These are phyloP conservation scores for Oryza australiensis DNA, from an alignment of 176 grass and related monocot genomes.

Conservation along the genomic window DNA sequence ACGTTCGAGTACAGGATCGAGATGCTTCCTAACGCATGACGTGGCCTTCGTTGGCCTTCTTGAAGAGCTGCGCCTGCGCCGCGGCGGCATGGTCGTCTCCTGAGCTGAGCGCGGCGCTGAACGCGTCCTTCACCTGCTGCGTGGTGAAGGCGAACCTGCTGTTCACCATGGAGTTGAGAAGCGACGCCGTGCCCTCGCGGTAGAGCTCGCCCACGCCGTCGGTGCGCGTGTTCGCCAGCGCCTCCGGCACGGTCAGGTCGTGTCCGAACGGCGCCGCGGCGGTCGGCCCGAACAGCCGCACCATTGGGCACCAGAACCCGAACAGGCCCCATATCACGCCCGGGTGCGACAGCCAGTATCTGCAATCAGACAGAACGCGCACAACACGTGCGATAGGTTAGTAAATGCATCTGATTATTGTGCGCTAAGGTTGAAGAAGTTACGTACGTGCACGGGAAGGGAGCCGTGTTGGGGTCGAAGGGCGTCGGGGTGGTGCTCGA, in stretches of 20 bases:
- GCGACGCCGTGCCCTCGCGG: constrained; percentile 76
- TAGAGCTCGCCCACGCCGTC: constrained; percentile 74
- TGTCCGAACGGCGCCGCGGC: constrained; percentile 53
- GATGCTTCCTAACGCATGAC: constrained; percentile 24
- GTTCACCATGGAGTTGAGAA: constrained; percentile 84
- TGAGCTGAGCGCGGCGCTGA: constrained; percentile 44
- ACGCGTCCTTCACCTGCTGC: constrained; percentile 67
- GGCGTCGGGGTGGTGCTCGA: constrained; percentile 51
- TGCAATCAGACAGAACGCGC: constrained; percentile 22
- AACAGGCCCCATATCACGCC: constrained; percentile 56
- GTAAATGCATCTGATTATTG: not conserved
- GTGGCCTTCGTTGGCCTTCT: constrained; percentile 60
- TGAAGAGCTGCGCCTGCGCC: constrained; percentile 69
- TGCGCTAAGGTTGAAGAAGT: constrained; percentile 7
- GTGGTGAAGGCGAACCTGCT: constrained; percentile 58
- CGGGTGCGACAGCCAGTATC: constrained; percentile 80
- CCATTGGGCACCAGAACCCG: constrained; percentile 71
- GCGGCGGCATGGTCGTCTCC: constrained; percentile 47
- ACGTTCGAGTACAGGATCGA: not conserved
- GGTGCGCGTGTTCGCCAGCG: constrained; percentile 59
- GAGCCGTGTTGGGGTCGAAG: constrained; percentile 67
- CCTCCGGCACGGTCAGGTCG: constrained; percentile 68
- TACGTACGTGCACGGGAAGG: constrained; percentile 64
- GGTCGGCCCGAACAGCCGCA: constrained; percentile 47
- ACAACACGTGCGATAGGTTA: not conserved